Evolutionary conservation across 2,329 filamentous ascomycete genomes (phyloP).

Genomic region (Colletotrichum camelliae): DNA sequence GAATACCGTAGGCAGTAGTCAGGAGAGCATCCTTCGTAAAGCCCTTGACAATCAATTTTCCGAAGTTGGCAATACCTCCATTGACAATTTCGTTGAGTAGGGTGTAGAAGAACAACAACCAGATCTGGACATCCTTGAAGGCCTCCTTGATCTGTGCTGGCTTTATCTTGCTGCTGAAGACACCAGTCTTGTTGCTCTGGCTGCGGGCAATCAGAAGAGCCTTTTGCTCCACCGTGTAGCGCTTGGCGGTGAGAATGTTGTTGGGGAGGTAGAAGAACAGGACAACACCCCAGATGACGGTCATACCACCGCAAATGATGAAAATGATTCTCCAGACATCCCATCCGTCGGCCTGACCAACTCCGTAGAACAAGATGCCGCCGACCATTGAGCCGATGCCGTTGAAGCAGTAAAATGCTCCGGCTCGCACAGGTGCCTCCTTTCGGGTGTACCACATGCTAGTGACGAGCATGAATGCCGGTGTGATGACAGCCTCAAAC

Average conservation of each 20-base stretch:
- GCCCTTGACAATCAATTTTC: conserved; percentile 33
- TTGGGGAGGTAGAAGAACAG: conserved; percentile 46
- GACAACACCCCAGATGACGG: conserved; percentile 17
- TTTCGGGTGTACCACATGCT: conserved; percentile 32
- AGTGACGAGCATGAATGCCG: conserved; percentile 35
- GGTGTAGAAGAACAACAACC: conserved; percentile 43
- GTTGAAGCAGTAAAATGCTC: conserved; percentile 23
- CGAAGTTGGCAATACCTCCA: conserved; percentile 25
- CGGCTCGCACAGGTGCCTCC: conserved; percentile 25
- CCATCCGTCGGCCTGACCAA: conserved; percentile 28
- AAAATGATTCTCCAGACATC: conserved; percentile 28
- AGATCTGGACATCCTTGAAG: conserved; percentile 44
- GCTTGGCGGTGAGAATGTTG: conserved; percentile 55
- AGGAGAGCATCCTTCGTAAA: conserved; percentile 34
- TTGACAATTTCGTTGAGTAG: conserved; percentile 28
- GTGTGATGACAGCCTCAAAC: conserved; percentile 33
- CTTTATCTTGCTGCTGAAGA: conserved; percentile 46
- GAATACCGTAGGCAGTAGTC: conserved; percentile 59
- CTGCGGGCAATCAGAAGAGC: conserved; percentile 58
- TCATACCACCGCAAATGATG: conserved; percentile 24
- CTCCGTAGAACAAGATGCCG: conserved; percentile 23
- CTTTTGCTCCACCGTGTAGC: conserved; percentile 62
- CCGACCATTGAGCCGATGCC: conserved; percentile 21
- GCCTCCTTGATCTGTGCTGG: conserved; percentile 45
- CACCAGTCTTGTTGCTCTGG: conserved; percentile 39